phyloP scores from a whole-genome alignment of 1,139 yeast species.

The Yamadazyma friedrichii region DNA sequence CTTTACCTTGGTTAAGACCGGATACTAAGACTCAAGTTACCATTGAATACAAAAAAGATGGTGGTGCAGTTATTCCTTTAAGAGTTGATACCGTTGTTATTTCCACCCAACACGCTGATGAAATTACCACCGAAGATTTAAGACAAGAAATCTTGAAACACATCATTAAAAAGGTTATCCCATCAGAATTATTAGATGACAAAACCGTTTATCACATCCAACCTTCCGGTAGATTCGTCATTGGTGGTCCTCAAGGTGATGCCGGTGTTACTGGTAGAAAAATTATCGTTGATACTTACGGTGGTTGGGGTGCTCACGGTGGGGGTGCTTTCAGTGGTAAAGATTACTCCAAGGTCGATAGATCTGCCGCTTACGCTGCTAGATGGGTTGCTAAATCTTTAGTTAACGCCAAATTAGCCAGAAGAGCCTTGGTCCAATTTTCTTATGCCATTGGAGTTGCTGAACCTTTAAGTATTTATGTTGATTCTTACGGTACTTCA shows the following conservation, averaged over 20 bases:
- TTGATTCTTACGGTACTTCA: constrained; percentile 97
- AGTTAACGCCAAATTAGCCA: constrained; percentile 90
- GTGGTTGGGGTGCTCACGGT: constrained; percentile 99
- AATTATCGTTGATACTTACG: constrained; percentile 98
- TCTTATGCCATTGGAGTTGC: constrained; percentile 99
- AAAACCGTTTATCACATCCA: constrained; percentile 97
- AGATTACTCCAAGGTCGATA: constrained; percentile 99
- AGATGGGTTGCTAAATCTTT: constrained; percentile 99
- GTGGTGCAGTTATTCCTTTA: constrained; percentile 92
- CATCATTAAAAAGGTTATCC: constrained; percentile 88
- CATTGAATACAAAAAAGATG: constrained; percentile 88
- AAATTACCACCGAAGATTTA: constrained; percentile 88
- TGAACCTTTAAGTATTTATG: constrained; percentile 96
- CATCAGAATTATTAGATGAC: constrained; percentile 86
- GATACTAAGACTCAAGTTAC: constrained; percentile 99
- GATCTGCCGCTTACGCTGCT: constrained; percentile 99
- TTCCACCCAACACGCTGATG: constrained; percentile 97
- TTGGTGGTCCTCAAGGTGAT: constrained; percentile 99
- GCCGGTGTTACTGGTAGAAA: constrained; percentile 99
- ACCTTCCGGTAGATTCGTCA: constrained; percentile 99
- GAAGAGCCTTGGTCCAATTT: constrained; percentile 97
- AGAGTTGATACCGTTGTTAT: constrained; percentile 98
- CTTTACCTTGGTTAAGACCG: constrained; percentile 96
- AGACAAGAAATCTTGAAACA: constrained; percentile 75
- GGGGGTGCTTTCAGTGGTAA: constrained; percentile 99